Evolutionary conservation across 805 yeast species (phyloP), one percentile per base, ranked within the genome.

Genomic region (Kodamaea nitidulidarum): DNA sequence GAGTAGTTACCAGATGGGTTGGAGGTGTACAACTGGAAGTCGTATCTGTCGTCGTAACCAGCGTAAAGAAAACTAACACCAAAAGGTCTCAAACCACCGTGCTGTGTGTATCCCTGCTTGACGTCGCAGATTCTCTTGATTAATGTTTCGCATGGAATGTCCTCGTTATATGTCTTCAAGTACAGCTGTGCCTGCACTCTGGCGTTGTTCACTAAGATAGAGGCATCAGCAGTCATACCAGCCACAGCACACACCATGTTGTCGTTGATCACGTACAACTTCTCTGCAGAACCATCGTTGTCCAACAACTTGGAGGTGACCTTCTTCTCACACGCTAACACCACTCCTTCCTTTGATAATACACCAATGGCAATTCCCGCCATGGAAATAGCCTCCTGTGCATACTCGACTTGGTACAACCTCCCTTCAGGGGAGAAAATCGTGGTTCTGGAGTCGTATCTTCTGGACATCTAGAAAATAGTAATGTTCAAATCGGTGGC

Each of bases 361-460:
- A 84, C 76, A 35, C 91, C 93, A 55, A 84, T 78, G 42, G 88
- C 87, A 7, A 88, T 84, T 35, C 91, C 91, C 7, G 93, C 93
- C 54, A 80, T 84, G 39, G 84, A 78, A 47, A 84, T 84, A 14
- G 91, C 90, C 62, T 93, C 98, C 58, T 88, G 78, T 3, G 98
- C 98, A 55, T 93, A 93, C 65, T 93, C 98, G 15, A 88, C 91
- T 68, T 93, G 99, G 67, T 93, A 93, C 42, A 93, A 75, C 65
- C 98, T 80, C 28, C 99, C 99, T 62, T 93, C 99, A 7, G 99
- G 99, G 28, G 98, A 91, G 69, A 93, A 93, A 56, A 93, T 95
- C 4, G 98, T 93, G 37, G 99, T 93, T 76, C 99, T 80, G 46
- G 96, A 84, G 68, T 93, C 99, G 88, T 93, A 93, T 78, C 99